Evolutionary conservation across 805 yeast genomes (phyloP), one percentile per base, ranked within the genome.

Genomic region (Saccharomycopsis fodiens): DNA sequence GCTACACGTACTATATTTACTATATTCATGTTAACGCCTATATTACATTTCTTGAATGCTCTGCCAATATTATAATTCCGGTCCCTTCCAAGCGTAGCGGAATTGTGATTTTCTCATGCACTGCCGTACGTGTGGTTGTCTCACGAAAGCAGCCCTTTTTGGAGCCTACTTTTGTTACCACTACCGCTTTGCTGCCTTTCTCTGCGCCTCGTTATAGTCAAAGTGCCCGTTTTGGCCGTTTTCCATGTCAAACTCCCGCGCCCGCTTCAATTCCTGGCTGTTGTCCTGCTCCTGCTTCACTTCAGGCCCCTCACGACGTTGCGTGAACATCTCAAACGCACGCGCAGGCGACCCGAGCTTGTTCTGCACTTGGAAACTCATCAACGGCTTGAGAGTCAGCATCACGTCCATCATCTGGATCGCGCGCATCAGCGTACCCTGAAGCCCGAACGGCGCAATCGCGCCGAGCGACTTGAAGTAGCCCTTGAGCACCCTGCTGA

Each of bases 331-430:
- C 32, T 41, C 42, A 10, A 47, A 39, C 6, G 51, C 51, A 16
- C 41, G 15, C n/a, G 32, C 10, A 13, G 49, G 47, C 12, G 44
- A 42, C 7, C 22, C 41, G 21, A 41, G 34, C 17, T 39, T 41
- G n/a, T 23, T 25, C 12, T 30, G 37, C n/a, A 35, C 38, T 22
- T 48, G 52, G 16, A 37, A 48, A 16, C 25, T 31, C 45, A 48
- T 45, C 25, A 48, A 45, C 7, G 48, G 45, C 10, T 38, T 25
- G 30, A 48, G 35, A 2, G 39, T 25, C n/a, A 44, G 25, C 52
- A 48, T 48, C 6, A 48, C 39, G 20, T 45, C 46, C 41, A 48
- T 35, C n/a, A 46, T 41, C 22, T 46, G 41, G 3, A 41, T 37
- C 16, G 35, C 30, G 21, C 44, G 34, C 35, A 39, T 40, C n/a